phyloP scores from a whole-genome alignment of 164 flowering plant species.

The Sextonia rubra region DNA sequence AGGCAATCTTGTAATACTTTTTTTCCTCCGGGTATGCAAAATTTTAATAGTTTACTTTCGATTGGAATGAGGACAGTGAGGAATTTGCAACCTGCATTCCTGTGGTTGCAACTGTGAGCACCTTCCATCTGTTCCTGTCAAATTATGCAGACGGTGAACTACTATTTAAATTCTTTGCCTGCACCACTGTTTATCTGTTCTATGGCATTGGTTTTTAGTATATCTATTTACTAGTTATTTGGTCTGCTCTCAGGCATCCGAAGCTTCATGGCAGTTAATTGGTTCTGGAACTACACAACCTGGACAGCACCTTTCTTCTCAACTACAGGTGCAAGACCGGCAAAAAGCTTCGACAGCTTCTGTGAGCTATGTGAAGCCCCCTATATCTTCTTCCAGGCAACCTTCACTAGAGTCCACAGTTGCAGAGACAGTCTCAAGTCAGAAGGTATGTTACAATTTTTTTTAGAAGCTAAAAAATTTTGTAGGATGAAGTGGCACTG shows the following conservation, averaged over 20 bases:
- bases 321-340: constrained; percentile 62
- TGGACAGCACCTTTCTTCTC: constrained; percentile 49
- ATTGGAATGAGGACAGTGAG: too few relatives aligned
- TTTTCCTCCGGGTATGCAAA: too few relatives aligned
- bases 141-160: too few relatives aligned
- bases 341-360: constrained; percentile 37
- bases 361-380: constrained; percentile 42
- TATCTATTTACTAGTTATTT: neutral
- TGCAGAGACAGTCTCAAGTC: constrained; percentile 33
- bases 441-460: constrained; percentile 43
- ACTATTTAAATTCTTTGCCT: too few relatives aligned
- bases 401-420: constrained; percentile 25
- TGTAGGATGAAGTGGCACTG: neutral
- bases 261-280: constrained; percentile 41
- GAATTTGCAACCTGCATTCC: too few relatives aligned
- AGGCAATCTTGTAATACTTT: too few relatives aligned
- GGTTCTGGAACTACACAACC: constrained; percentile 37
- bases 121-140: too few relatives aligned
- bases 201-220: neutral
- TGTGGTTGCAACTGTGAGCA: too few relatives aligned
- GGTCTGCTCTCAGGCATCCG: constrained; percentile 25
- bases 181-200: too few relatives aligned
- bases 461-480: neutral
- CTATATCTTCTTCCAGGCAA: too few relatives aligned
- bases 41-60: too few relatives aligned